Percentiles rank a stretch among this genome's conserved stretches.
phyloP scores from a whole-genome alignment of 2,329 filamentous ascomycete genomes.

The Xylariales sp. region DNA sequence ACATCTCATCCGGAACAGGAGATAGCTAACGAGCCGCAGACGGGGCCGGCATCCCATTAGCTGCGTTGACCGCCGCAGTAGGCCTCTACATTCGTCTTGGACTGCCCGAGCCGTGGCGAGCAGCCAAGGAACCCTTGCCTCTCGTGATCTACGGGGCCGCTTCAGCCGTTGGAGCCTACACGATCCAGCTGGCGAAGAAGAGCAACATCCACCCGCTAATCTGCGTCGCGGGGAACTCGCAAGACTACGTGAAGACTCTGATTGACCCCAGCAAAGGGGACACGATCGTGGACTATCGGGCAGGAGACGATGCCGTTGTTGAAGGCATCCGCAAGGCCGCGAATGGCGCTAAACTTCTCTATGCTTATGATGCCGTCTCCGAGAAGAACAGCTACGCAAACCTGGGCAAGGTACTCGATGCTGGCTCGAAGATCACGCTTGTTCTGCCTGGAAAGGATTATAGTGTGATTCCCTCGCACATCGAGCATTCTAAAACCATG shows the following conservation, averaged over 20 bases:
- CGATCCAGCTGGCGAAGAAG: conserved; percentile 48
- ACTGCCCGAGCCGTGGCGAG: conserved; percentile 45
- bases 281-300: conserved; percentile 55
- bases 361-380: conserved; percentile 55
- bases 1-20: neutral
- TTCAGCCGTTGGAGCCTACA: conserved; percentile 53
- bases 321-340: conserved; percentile 38
- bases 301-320: conserved; percentile 48
- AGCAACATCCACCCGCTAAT: conserved; percentile 60
- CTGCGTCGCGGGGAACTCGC: conserved; percentile 50
- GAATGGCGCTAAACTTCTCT: conserved; percentile 34
- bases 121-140: conserved; percentile 26
- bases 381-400: conserved; percentile 46
- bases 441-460: conserved; percentile 30
- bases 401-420: conserved; percentile 37
- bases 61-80: conserved; percentile 48
- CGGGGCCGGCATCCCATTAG: conserved; percentile 52
- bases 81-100: conserved; percentile 42
- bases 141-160: conserved; percentile 50
- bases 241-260: conserved; percentile 44
- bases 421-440: conserved; percentile 31
- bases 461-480: conserved; percentile 20
- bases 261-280: conserved; percentile 52
- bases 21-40: conserved; percentile 27
- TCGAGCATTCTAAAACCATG: conserved; percentile 14